These are phyloP conservation scores for Beverwykella pulmonaria DNA, from an alignment of 495 filamentous ascomycete species.

Conservation along the genomic window DNA sequence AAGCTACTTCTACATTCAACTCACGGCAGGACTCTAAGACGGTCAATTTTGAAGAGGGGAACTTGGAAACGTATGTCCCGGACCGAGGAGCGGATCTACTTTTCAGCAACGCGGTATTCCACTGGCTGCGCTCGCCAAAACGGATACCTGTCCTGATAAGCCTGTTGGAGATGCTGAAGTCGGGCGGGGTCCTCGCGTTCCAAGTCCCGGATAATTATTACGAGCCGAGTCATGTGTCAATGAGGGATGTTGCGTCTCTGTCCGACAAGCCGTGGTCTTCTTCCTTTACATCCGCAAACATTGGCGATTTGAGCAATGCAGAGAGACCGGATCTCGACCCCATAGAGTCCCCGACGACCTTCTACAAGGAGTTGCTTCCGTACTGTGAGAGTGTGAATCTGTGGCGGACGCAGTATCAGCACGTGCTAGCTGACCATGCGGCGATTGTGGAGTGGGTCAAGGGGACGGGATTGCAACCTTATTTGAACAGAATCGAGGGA, in stretches of 20 bases:
- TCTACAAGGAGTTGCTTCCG: constrained; percentile 54
- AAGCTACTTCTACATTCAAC: constrained; percentile 41
- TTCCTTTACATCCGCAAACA: not conserved
- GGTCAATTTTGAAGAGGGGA: constrained; percentile 18
- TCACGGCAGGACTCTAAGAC: constrained; percentile 1
- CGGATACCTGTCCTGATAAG: constrained; percentile 51
- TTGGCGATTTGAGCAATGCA: constrained; percentile 34
- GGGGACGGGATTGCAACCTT: constrained; percentile 58
- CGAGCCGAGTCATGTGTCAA: constrained; percentile 54
- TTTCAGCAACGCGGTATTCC: constrained; percentile 60
- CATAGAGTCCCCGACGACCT: constrained; percentile 51
- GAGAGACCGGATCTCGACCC: constrained; percentile 50
- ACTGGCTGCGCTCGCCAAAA: constrained; percentile 53
- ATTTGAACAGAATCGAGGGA: constrained; percentile 48
- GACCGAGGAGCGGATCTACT: constrained; percentile 48
- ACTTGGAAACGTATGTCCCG: constrained; percentile 48
- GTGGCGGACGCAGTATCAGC: constrained; percentile 58
- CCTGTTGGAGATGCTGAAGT: constrained; percentile 46
- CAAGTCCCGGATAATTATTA: constrained; percentile 58
- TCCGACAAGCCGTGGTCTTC: constrained; percentile 46
- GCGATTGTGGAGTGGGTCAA: constrained; percentile 62
- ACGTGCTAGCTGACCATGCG: constrained; percentile 51
- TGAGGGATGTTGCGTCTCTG: constrained; percentile 51
- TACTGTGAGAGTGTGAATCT: constrained; percentile 49
- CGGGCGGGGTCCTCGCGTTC: constrained; percentile 56